Base-by-base conservation (phyloP, 1,139 yeast species). In the Kurtzmaniella quercitrusa region DNA sequence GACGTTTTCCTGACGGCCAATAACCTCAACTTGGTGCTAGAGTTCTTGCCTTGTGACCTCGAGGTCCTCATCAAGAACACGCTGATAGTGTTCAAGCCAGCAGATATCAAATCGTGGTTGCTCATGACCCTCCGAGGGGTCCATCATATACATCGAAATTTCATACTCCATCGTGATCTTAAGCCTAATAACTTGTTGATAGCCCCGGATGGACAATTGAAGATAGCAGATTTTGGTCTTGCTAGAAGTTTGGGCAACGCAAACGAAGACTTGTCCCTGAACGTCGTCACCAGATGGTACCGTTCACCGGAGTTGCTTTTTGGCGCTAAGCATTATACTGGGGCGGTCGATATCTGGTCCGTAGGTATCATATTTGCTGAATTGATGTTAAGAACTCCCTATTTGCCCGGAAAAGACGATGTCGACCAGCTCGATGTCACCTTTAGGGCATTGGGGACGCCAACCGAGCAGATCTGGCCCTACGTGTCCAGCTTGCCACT, bases 251-350 rank as follows among this genome's bases (percentile, higher is more conserved):
- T 88, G 49, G 93, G 94, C 2, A 77, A 82, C 36, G 85, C 90
- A 2, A 85, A 85, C 44, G 93, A 87, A 52, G 85, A 81, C 47
- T 69, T 93, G 59, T 87, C 98, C 0, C 86, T 95, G 1, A 91
- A 91, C 51, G 98, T 93, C 9, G 99, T 93, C 2, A 93, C 99
- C 2, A 70, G 98, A 48, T 93, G 98, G 98, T 93, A 93, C 64
- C 70, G 98, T 44, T 95, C 98, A 0, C 98, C 98, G 0, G 98
- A 93, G 56, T 69, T 93, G 41, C 66, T 93, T 36, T 84, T 91
- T 59, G 96, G 96, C 0, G 91, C 97, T 1, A 77, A 81, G 44
- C 95, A 89, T 59, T 93, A 93, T 57, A 86, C 96, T 0, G 82
- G 79, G 1, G 96, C 95, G 0, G 79, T 93, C 2, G 98, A 93